Evolutionary conservation across 805 yeast species (phyloP), one percentile per base, ranked within the genome.

Genomic region (Myxozyma geophila): DNA sequence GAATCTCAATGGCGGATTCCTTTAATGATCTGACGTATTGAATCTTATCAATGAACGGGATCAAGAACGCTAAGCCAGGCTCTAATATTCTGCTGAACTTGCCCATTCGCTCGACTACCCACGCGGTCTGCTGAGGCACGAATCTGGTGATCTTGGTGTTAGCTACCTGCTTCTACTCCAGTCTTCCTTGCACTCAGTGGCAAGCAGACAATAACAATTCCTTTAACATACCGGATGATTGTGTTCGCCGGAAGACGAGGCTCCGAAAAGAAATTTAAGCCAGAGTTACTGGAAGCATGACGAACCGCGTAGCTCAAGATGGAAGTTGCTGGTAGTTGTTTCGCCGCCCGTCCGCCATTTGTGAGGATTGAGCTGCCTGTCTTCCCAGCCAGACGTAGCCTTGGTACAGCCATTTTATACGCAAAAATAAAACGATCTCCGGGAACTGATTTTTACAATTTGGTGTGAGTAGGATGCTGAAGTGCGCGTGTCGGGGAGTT

Each of bases 91-190:
- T 73, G 68, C 86, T 82, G 79, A 89, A 90, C 73, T 87, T 88
- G 39, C 96, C 96, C 96, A 90, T 90, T 67, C 96, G 80, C 75
- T 90, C 96, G 19, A 90, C 96, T 19, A 90, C 85, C 92, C 95
- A 90, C 2, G 96, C 96, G 21, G 90, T 87, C 75, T 90, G 96
- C 74, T 90, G 96, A 1, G 96, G 96, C 15, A 90, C 96, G 74
- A 90, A 90, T 70, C 89, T 80, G 39, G 12, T 17, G 2, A 17
- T 28, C 40, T 19, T 10, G 23, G 23, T 19, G 21, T 28, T 19
- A 54, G 28, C n/a, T 37, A 12, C 4, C 49, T 33, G 23, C 15
- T 15, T 12, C n/a, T 19, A 2, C 2, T 36, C 3, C 3, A n/a
- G 23, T n/a, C 7, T 13, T 15, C 13, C 19, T 17, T 9, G 28